phyloP scores from a whole-genome alignment of 2,329 filamentous ascomycete genomes.

The Dactylella cylindrospora region DNA sequence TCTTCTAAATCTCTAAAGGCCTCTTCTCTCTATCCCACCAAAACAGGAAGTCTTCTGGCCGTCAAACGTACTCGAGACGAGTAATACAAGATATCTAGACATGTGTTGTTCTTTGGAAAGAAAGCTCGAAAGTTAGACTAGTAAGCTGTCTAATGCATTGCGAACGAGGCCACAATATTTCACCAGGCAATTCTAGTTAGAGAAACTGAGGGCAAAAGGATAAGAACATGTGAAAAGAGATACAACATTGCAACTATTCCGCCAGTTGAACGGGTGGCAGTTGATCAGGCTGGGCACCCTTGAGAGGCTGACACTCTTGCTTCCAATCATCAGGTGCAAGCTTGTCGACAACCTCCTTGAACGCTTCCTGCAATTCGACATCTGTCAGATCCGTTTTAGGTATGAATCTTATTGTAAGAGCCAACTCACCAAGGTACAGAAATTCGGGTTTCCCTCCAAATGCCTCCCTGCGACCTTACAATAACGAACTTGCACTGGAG shows the following conservation, averaged over 20 bases:
- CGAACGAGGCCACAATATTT: too few species aligned
- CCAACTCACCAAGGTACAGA: constrained; percentile 76
- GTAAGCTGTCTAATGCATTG: too few species aligned
- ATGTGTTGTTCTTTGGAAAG: too few species aligned
- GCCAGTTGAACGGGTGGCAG: constrained; percentile 55
- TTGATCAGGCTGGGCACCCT: constrained; percentile 58
- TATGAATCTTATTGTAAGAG: neutral
- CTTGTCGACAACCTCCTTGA: constrained; percentile 89
- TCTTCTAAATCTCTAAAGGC: too few species aligned
- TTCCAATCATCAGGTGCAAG: constrained; percentile 83
- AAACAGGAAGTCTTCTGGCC: too few species aligned
- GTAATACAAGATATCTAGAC: too few species aligned
- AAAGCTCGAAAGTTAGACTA: too few species aligned
- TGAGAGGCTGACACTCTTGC: constrained; percentile 57
- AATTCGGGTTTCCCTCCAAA: constrained; percentile 78
- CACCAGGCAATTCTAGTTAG: too few species aligned
- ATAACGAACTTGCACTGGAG: constrained; percentile 75
- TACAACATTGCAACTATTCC: constrained; percentile 50
- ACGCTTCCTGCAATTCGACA: constrained; percentile 65
- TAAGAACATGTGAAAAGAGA: too few species aligned
- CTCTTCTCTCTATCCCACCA: too few species aligned
- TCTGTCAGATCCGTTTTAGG: neutral
- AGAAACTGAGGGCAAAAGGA: too few species aligned
- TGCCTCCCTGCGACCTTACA: constrained; percentile 78
- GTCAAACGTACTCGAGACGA: too few species aligned